Evolutionary conservation across 371 early-diverging fungal genomes (phyloP).

Genomic region (Syncephalastrum racemosum): DNA sequence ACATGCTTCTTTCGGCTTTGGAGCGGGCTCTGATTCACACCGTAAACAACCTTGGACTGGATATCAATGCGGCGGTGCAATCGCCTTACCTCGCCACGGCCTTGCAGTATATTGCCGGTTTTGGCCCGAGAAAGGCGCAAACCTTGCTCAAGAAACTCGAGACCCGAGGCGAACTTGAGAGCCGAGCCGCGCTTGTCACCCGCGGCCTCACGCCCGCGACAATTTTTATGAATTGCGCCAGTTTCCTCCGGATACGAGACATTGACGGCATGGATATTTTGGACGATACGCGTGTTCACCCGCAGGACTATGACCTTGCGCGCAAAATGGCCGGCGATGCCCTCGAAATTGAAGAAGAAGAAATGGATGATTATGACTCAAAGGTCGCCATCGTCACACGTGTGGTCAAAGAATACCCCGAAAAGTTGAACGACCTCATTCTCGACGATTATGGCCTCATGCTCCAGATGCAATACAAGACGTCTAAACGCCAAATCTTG

Average conservation of each 20-base stretch:
- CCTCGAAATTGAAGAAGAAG: conserved; percentile 88
- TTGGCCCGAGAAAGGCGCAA: conserved; percentile 94
- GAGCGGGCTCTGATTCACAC: conserved; percentile 91
- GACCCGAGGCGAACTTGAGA: conserved; percentile 51
- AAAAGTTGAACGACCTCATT: conserved; percentile 82
- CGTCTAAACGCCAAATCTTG: conserved; percentile 78
- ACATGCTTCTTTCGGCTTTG: conserved; percentile 59
- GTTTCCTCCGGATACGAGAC: conserved; percentile 82
- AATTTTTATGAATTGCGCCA: conserved; percentile 92
- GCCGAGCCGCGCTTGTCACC: conserved; percentile 73
- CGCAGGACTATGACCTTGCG: conserved; percentile 93
- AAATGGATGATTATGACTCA: conserved; percentile 69
- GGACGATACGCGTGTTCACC: conserved; percentile 95
- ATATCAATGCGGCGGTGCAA: conserved; percentile 77
- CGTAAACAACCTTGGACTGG: conserved; percentile 85
- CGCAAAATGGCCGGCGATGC: conserved; percentile 98
- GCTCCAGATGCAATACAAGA: conserved; percentile 68
- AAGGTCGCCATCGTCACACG: conserved; percentile 65
- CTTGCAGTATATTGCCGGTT: conserved; percentile 89
- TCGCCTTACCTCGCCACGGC: conserved; percentile 70
- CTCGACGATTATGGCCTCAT: conserved; percentile 91
- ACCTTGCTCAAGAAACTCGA: conserved; percentile 62
- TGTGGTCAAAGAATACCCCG: conserved; percentile 76
- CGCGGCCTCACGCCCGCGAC: conserved; percentile 66
- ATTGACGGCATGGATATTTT: conserved; percentile 69